Conservation (phyloP, 768 basidiomycete species). For the Lentinula detonsa region DNA sequence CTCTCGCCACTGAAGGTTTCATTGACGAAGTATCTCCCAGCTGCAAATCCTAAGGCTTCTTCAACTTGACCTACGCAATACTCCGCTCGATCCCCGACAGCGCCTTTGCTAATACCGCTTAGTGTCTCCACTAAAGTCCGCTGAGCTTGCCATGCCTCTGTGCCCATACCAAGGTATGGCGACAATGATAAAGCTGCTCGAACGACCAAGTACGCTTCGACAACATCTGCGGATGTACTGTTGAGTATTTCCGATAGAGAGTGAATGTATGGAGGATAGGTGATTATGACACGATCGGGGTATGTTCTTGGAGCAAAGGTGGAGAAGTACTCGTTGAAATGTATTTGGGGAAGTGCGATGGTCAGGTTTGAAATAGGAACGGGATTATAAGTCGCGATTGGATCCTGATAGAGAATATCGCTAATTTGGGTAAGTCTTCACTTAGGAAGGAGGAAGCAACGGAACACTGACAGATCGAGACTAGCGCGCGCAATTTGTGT, state of each 20-base stretch:
- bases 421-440: conserved; percentile 22
- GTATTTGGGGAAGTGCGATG: conserved; percentile 63
- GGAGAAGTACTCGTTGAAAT: conserved; percentile 83
- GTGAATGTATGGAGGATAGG: conserved; percentile 70
- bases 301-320: conserved; percentile 74
- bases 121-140: conserved; percentile 66
- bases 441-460: neutral
- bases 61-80: conserved; percentile 76
- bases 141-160: conserved; percentile 74
- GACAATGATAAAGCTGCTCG: conserved; percentile 67
- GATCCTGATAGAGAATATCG: conserved; percentile 71
- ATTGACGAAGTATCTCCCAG: conserved; percentile 86
- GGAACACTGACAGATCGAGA: conserved; percentile 60
- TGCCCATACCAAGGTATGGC: conserved; percentile 64
- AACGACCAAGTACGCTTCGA: conserved; percentile 86
- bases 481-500: conserved; percentile 69
- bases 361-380: conserved; percentile 64
- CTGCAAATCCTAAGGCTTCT: conserved; percentile 75
- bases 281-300: conserved; percentile 74
- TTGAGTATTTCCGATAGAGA: conserved; percentile 66
- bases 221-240: conserved; percentile 56
- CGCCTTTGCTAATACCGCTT: conserved; percentile 83
- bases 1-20: conserved; percentile 77
- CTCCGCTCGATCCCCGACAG: conserved; percentile 75
- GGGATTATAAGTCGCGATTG: conserved; percentile 87